A percentile compares a stretch with the other conserved stretches of the same genome.
These are phyloP conservation scores for Inonotus obliquus DNA, from an alignment of 1,284 basidiomycete genomes.

Conservation along the genomic window DNA sequence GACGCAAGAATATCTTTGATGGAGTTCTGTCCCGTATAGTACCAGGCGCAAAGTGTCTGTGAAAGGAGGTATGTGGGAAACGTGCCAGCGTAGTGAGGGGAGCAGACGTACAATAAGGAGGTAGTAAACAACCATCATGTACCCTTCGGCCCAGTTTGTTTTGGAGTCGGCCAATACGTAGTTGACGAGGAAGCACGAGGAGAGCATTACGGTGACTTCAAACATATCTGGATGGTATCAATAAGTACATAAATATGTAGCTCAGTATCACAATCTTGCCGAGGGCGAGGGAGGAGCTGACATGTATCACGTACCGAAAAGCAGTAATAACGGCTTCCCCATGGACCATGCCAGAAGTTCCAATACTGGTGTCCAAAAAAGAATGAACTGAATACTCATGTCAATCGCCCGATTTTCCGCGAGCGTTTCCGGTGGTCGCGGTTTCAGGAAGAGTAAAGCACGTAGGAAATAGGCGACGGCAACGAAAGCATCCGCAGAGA, in stretches of 20 bases:
- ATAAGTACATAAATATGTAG: background rate
- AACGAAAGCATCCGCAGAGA: slow-evolving; percentile 56
- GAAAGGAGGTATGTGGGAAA: background rate
- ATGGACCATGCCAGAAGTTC: slow-evolving; percentile 58
- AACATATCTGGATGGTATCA: slow-evolving; percentile 37
- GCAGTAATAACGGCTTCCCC: slow-evolving; percentile 43
- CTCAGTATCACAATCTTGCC: background rate
- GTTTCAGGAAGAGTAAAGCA: slow-evolving; percentile 32
- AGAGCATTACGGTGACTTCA: slow-evolving; percentile 55
- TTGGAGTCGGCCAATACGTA: slow-evolving; percentile 66
- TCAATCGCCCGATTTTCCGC: slow-evolving; percentile 60
- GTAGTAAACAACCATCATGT: slow-evolving; percentile 58
- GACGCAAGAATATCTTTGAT: slow-evolving; percentile 29
- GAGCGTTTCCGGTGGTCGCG: slow-evolving; percentile 40
- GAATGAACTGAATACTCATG: slow-evolving; percentile 58
- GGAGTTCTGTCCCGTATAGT: slow-evolving; percentile 47
- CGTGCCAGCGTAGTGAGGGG: background rate
- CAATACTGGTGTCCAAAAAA: slow-evolving; percentile 63
- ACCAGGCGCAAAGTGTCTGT: slow-evolving; percentile 52
- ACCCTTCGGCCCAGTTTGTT: slow-evolving; percentile 65
- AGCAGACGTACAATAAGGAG: slow-evolving; percentile 40
- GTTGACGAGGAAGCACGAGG: slow-evolving; percentile 64
- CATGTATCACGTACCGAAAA: slow-evolving; percentile 43
- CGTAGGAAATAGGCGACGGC: slow-evolving; percentile 29
- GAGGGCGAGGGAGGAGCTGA: background rate